Evolutionary conservation across 768 basidiomycete genomes (phyloP).

Genomic region (Mrakia frigida): DNA sequence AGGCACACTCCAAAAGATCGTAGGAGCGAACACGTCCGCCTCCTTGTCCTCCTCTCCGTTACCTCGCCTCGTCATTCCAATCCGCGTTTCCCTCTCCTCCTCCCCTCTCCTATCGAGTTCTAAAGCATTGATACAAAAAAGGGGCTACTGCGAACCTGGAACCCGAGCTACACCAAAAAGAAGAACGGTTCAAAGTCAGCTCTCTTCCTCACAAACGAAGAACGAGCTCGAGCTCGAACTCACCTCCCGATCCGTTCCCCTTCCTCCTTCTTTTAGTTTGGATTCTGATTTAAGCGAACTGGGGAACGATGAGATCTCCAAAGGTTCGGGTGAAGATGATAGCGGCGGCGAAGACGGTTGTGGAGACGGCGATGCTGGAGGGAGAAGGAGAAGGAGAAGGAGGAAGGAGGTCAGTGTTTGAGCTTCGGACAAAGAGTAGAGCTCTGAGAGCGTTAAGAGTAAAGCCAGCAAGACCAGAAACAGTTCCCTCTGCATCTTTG

Average conservation of each 20-base stretch:
- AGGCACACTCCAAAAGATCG: too few species aligned
- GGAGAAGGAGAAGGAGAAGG: neutral
- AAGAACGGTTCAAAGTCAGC: neutral
- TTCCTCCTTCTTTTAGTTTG: too few species aligned
- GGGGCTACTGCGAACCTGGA: too few species aligned
- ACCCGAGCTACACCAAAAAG: neutral
- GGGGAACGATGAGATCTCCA: slow-evolving; percentile 29
- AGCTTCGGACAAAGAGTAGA: neutral
- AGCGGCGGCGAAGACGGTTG: slow-evolving; percentile 30
- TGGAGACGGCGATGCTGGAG: slow-evolving; percentile 30
- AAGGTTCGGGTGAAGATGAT: slow-evolving; percentile 31
- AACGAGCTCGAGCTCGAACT: slow-evolving; percentile 6
- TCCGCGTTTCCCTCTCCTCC: neutral
- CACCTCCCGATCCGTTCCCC: neutral
- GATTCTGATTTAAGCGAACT: slow-evolving; percentile 13
- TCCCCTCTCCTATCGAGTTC: too few species aligned
- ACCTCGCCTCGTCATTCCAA: too few species aligned
- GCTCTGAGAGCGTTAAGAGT: neutral
- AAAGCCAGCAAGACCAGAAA: neutral
- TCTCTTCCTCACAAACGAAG: neutral
- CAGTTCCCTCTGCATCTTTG: too few species aligned
- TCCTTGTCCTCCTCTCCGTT: too few species aligned
- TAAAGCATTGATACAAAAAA: slow-evolving; percentile 11
- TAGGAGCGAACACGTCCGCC: too few species aligned
- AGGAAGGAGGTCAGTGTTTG: neutral